Conservation (phyloP, 345 rosid genomes). For the Corchorus capsularis region DNA sequence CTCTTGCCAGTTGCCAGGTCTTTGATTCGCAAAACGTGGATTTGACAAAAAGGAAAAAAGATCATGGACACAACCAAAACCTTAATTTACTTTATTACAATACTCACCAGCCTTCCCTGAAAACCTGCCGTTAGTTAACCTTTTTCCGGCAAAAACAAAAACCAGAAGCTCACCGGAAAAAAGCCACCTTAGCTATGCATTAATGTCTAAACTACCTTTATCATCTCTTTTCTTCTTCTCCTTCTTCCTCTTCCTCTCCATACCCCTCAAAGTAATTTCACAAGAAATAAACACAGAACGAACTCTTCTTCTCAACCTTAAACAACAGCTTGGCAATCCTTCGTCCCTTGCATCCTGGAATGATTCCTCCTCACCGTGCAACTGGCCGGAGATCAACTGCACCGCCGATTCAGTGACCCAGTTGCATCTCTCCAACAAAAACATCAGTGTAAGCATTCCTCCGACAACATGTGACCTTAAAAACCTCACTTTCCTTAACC, state of each 20-base stretch:
- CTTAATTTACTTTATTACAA: neutral
- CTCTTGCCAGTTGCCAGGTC: neutral
- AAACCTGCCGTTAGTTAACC: neutral
- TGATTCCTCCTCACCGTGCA: slow-evolving; percentile 58
- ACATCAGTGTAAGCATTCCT: slow-evolving; percentile 55
- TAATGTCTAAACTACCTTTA: neutral
- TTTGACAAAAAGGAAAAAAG: neutral
- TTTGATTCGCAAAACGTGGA: neutral
- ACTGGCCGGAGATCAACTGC: slow-evolving; percentile 63
- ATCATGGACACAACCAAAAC: neutral
- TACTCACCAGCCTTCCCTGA: too few relatives aligned
- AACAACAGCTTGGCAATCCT: slow-evolving; percentile 61
- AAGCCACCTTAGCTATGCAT: neutral
- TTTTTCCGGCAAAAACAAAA: too few relatives aligned
- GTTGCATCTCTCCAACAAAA: slow-evolving; percentile 32
- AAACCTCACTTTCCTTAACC: slow-evolving; percentile 45
- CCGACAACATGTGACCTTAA: slow-evolving; percentile 62
- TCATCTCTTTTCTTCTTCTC: slow-evolving; percentile 29
- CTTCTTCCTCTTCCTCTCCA: slow-evolving; percentile 23
- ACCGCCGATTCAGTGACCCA: slow-evolving; percentile 42
- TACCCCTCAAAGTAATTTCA: slow-evolving; percentile 49
- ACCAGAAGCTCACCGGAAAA: too few relatives aligned
- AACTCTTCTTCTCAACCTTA: slow-evolving; percentile 53
- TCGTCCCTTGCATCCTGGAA: slow-evolving; percentile 61
- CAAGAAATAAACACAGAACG: slow-evolving; percentile 37